A percentile compares a stretch with the other conserved stretches of the same genome.
Conservation (phyloP, 2,329 filamentous ascomycete species). For the Nothophoma quercina region DNA sequence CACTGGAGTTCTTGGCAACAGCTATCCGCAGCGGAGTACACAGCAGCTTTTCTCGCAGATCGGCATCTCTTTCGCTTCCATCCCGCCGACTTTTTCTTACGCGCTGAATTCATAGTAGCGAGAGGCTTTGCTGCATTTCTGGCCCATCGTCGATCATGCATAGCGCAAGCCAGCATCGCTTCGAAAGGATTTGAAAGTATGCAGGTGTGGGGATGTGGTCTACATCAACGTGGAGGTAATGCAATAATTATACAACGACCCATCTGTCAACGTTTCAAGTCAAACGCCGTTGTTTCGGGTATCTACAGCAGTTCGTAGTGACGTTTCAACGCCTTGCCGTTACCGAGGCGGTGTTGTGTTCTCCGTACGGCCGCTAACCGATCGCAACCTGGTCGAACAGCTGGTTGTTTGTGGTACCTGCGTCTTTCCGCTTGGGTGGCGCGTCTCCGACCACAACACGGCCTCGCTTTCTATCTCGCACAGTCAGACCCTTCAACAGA, state of each 20-base stretch:
- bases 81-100: not conserved
- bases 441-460: conserved; percentile 14
- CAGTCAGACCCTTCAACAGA: conserved; percentile 8
- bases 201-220: not conserved
- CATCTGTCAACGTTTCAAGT: conserved; percentile 11
- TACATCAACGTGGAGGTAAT: conserved; percentile 2
- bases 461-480: conserved; percentile 2
- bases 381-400: conserved; percentile 29
- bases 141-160: not conserved
- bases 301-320: conserved; percentile 32
- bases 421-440: conserved; percentile 33
- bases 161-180: not conserved
- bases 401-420: conserved; percentile 35
- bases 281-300: conserved; percentile 32
- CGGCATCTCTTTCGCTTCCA: conserved; percentile 8
- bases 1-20: conserved; percentile 33
- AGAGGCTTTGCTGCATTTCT: not conserved
- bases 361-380: conserved; percentile 30
- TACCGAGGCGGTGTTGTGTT: conserved; percentile 25
- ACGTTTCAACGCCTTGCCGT: conserved; percentile 35
- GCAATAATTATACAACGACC: conserved; percentile 10
- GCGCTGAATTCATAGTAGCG: not conserved
- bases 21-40: conserved; percentile 36
- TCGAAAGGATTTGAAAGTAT: not conserved
- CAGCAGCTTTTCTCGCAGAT: conserved; percentile 21